Evolutionary conservation across 495 filamentous ascomycete genomes (phyloP).

Genomic region (Daldinia vernicosa): DNA sequence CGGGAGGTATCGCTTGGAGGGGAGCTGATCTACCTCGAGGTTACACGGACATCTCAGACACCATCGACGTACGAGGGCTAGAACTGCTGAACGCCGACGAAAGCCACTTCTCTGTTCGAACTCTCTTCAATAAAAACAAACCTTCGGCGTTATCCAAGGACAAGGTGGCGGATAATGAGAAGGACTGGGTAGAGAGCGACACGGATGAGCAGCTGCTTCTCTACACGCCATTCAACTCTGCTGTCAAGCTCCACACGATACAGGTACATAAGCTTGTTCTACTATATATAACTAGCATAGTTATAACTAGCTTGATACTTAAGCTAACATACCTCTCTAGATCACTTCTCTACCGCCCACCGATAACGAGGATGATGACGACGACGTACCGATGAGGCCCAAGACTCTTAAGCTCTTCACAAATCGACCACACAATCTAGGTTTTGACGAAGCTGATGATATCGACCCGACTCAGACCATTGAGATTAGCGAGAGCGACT

Average conservation of each 20-base stretch:
- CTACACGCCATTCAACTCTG: conserved; percentile 88
- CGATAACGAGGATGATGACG: conserved; percentile 68
- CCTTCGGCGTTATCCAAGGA: conserved; percentile 72
- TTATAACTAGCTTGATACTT: no score
- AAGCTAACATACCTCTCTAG: conserved; percentile 52
- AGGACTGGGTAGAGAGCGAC: conserved; percentile 98
- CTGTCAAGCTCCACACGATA: conserved; percentile 88
- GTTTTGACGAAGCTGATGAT: conserved; percentile 95
- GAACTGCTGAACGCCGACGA: conserved; percentile 88
- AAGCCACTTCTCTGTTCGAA: conserved; percentile 70
- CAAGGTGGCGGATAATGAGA: conserved; percentile 60
- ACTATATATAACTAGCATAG: background rate
- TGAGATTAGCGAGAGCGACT: conserved; percentile 75
- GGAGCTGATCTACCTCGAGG: conserved; percentile 78
- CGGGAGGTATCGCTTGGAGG: conserved; percentile 67
- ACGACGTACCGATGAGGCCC: conserved; percentile 85
- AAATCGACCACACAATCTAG: conserved; percentile 86
- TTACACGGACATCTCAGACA: conserved; percentile 83
- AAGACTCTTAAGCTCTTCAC: conserved; percentile 82
- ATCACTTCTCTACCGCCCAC: conserved; percentile 80
- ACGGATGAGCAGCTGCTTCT: conserved; percentile 99
- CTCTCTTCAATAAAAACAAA: conserved; percentile 74
- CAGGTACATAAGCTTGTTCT: conserved; percentile 52
- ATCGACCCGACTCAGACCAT: conserved; percentile 79
- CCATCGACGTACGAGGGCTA: conserved; percentile 78